Base-by-base conservation (phyloP, 129 eudicot genomes). In the Helichrysum umbraculigerum region DNA sequence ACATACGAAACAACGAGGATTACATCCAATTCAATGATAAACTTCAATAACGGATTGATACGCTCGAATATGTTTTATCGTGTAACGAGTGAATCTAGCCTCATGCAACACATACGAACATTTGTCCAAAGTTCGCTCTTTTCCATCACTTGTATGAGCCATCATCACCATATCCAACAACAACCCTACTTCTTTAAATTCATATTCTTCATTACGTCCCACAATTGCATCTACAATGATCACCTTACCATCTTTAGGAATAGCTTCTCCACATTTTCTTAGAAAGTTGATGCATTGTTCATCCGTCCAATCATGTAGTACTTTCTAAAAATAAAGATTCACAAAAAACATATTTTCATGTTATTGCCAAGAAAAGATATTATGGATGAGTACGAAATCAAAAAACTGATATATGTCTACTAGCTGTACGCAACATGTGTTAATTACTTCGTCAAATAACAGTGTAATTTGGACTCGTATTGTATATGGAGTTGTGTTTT, bases 261-360 rank as follows among this genome's bases (percentile, higher is more conserved):
- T 80, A 5, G 89, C 86, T 28, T 89, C 83, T 47, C 74, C 74
- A 59, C 87, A 82, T 10, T 84, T 84, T 35, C 57, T 84, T 76
- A 86, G 66, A 29, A 86, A 82, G 7, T 66, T 34, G 7, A 82
- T 82, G 84, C 91, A 86, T 71, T 84, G 86, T 0, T 86, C 87
- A 3, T 89, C 89, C 8, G 82, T 83, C 91, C 95, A 89, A 70
- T 86, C 91, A 33, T 84, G 91, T 29, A 86, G 47, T 6, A 89
- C 86, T 85, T 85, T 82, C 91, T 86, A 69, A 64, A 75, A 30
- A n/a, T 15, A 17, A 2, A 25, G 5, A 29, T 57, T 33, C 35
- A 33, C 6, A 33, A 33, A 33, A 33, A 5, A 33, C 35, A 33
- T 0, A 33, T 1, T 32, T 32, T n/a, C n/a, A n/a, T n/a, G n/a